Evolutionary conservation across 2,329 filamentous ascomycete species (phyloP).

Genomic region (Parastagonospora avenae): DNA sequence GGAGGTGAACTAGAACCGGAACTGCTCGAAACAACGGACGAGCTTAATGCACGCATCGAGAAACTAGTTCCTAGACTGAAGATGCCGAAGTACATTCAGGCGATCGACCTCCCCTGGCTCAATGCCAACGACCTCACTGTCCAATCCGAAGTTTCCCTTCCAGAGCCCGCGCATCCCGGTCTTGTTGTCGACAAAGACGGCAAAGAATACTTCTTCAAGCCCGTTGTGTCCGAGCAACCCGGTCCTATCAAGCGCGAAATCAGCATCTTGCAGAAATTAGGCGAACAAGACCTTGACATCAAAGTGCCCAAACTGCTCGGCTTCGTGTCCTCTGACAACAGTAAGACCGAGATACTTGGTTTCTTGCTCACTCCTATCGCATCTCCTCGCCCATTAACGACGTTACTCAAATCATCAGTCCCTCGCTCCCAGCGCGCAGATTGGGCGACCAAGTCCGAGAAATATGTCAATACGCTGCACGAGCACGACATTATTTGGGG

Average conservation of each 20-base stretch:
- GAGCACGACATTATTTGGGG: constrained; percentile 29
- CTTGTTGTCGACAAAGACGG: constrained; percentile 10
- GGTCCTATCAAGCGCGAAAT: constrained; percentile 23
- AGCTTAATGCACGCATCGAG: constrained; percentile 15
- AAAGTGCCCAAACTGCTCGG: constrained; percentile 14
- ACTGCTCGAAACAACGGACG: constrained; percentile 12
- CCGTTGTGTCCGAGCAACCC: constrained; percentile 15
- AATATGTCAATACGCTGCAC: constrained; percentile 14
- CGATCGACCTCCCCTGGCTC: constrained; percentile 19
- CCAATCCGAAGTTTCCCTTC: constrained; percentile 20
- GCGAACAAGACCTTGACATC: constrained; percentile 11
- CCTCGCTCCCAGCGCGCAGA: constrained; percentile 7
- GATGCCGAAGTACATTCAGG: constrained; percentile 24
- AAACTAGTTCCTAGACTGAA: constrained; percentile 15
- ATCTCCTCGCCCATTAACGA: constrained; percentile 14
- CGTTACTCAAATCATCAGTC: constrained; percentile 13
- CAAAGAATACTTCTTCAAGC: constrained; percentile 21
- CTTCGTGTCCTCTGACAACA: constrained; percentile 14
- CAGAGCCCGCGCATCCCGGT: constrained; percentile 22
- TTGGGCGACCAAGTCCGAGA: constrained; percentile 16
- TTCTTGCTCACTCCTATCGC: constrained; percentile 16
- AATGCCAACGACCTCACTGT: constrained; percentile 18
- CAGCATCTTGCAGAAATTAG: constrained; percentile 15
- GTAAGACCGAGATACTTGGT: constrained; percentile 19
- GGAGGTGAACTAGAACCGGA: constrained; percentile 6